Evolutionary conservation across 345 rosid genomes (phyloP), one percentile per base, ranked within the genome.

Genomic region (Boechera stricta): DNA sequence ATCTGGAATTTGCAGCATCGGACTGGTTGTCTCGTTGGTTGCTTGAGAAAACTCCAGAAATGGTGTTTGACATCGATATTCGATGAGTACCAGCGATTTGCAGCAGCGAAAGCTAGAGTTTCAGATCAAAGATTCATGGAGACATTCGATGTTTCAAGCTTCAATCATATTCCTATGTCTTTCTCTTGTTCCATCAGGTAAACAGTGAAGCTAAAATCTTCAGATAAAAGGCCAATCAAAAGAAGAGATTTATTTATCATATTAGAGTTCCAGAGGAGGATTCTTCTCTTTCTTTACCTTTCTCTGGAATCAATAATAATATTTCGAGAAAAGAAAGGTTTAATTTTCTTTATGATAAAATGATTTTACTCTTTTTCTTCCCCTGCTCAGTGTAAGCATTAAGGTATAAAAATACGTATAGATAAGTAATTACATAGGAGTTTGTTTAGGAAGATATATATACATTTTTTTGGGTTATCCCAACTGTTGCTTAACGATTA

Each of bases 51-150:
- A 71, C 76, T 90, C 60, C 98, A 94, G 78, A 85, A 85, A 53
- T 92, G 98, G 98, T 92, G 98, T 77, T 84, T 94, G 47, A 68
- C 98, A 47, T 92, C 98, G 6, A 83, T 94, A 16, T 90, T 92
- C n/a, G 98, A 92, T 3, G 98, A 94, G 87, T 94, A 94, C 79
- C 97, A 89, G 70, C 87, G 95, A 24, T 94, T 90, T 31, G 98
- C 98, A 36, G 98, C 95, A 18, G 93, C 93, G 0, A 94, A 94
- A 85, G 95, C 98, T 36, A 92, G 98, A 78, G 89, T 90, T 75
- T 82, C 97, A 28, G 98, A 92, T 84, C 97, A 92, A 85, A 87
- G 93, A 86, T 94, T 94, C 80, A 92, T 94, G 91, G 98, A 92
- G 85, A 76, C 85, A 76, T 94, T 94, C 73, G 97, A 94, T 76